These are phyloP conservation scores for Canavalia gladiata DNA, from an alignment of 306 rosid species.

Conservation along the genomic window DNA sequence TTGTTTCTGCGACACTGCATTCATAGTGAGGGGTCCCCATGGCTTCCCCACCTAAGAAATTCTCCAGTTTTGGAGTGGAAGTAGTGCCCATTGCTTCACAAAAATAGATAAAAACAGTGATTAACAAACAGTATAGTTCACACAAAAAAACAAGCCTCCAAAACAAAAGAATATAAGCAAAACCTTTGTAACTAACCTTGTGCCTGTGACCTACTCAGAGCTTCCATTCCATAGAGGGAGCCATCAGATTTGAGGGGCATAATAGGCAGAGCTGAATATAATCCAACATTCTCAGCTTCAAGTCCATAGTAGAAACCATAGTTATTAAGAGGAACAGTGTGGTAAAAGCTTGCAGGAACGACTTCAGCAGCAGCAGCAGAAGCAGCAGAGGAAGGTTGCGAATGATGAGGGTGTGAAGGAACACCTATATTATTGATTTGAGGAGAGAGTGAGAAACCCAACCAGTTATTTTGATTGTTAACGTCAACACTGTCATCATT, in stretches of 20 bases:
- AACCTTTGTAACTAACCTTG: constrained; percentile 65
- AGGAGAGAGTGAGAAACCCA: constrained; percentile 81
- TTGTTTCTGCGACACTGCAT: constrained; percentile 67
- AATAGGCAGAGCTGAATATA: constrained; percentile 65
- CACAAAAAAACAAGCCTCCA: not conserved
- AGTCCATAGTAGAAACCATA: constrained; percentile 70
- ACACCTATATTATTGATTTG: constrained; percentile 61
- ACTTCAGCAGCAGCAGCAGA: constrained; percentile 47
- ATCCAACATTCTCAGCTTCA: constrained; percentile 63
- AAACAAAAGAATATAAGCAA: not conserved
- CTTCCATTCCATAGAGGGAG: constrained; percentile 75
- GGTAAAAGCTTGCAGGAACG: constrained; percentile 58
- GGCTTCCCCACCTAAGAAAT: constrained; percentile 76
- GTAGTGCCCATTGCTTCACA: constrained; percentile 64
- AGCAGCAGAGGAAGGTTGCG: constrained; percentile 55
- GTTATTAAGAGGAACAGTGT: constrained; percentile 59
- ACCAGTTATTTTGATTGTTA: constrained; percentile 65
- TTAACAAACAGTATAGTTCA: not conserved
- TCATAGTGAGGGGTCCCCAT: constrained; percentile 82
- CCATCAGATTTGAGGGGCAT: constrained; percentile 93
- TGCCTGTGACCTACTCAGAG: constrained; percentile 67
- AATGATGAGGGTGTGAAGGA: constrained; percentile 49
- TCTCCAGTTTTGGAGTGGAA: constrained; percentile 86
- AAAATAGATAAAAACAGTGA: constrained; percentile 42
- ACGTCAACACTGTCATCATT: constrained; percentile 60